These are phyloP conservation scores for Cystobasidiopsis lactophilus DNA, from an alignment of 768 basidiomycete genomes.

Conservation along the genomic window DNA sequence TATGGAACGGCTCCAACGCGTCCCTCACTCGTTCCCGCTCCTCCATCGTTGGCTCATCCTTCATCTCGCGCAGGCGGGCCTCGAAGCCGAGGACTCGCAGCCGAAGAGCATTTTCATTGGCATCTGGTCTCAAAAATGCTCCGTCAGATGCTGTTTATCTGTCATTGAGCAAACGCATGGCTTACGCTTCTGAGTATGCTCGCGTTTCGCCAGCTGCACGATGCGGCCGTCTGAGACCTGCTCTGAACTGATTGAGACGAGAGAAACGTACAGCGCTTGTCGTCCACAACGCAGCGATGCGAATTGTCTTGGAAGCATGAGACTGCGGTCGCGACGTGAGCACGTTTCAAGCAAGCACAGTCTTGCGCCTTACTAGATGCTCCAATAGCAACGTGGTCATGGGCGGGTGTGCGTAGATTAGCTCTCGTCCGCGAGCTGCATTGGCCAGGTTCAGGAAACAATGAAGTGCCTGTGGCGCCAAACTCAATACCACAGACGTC, in stretches of 20 bases:
- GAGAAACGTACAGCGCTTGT: no score
- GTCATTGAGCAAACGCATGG: not conserved
- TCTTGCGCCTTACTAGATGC: constrained; percentile 11
- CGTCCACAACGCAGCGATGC: constrained; percentile 14
- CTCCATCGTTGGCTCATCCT: constrained; percentile 15
- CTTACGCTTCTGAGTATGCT: no score
- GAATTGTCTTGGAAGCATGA: constrained; percentile 5
- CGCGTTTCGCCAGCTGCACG: no score
- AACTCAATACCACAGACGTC: no score
- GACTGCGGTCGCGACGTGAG: no score
- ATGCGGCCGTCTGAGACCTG: no score
- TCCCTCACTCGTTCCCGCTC: constrained; percentile 18
- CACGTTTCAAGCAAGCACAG: no score
- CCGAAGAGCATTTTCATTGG: constrained; percentile 8
- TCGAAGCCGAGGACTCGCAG: constrained; percentile 18
- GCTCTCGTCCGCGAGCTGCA: constrained; percentile 6
- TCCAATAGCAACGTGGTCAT: constrained; percentile 8
- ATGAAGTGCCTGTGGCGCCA: constrained; percentile 15
- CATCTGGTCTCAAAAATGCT: not conserved
- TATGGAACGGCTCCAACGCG: not conserved
- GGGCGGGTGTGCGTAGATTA: constrained; percentile 10
- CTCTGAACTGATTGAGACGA: no score
- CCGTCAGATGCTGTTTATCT: no score
- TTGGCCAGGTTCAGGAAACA: constrained; percentile 17
- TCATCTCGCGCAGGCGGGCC: constrained; percentile 8